Base-by-base conservation (phyloP, 2,329 filamentous ascomycete species). In the Orbilia brochopaga region DNA sequence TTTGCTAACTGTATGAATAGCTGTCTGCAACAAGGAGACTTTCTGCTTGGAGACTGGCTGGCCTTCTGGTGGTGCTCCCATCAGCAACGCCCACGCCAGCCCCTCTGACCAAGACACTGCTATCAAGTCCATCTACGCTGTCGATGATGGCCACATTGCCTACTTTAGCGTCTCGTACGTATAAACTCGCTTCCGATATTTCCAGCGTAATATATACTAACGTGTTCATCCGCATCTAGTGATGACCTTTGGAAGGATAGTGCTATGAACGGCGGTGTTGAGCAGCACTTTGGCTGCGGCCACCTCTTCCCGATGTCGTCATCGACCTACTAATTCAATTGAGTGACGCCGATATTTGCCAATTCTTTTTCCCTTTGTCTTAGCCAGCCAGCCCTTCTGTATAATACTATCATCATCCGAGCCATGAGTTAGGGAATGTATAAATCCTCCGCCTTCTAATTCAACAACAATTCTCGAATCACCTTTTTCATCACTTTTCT, bases 31-130 rank as follows among this genome's bases (percentile, higher is more conserved):
- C 79, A 90, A 90, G 83, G 81, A 85, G 40, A 88, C 88, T 75
- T 87, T 91, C 83, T 91, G 93, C 82, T 84, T 95, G 76, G 93
- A 97, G 87, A 90, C 89, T 65, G 93, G 93, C 77, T 97, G 92
- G 92, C 93, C 93, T 75, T 87, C 83, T 60, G 75, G 79, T 6
- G 92, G 92, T 78, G 77, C 80, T 30, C 80, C 85, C 81, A 93
- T 94, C 81, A 91, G 90, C 72, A 78, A 78, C 19, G 92, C 92
- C 67, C 82, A 90, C 76, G 87, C 92, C 64, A 87, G 90, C 76
- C 55, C 76, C 3, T 46, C 78, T 0, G 83, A 93, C 82, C 93
- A 97, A 85, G 81, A 81, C 56, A 80, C 78, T 48, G 93, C 93
- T 76, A 87, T 97, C 79, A 79, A 84, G 74, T 85, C 85, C 66